Base-by-base conservation (phyloP, 2,329 filamentous ascomycete species). In the Nothophoma quercina region DNA sequence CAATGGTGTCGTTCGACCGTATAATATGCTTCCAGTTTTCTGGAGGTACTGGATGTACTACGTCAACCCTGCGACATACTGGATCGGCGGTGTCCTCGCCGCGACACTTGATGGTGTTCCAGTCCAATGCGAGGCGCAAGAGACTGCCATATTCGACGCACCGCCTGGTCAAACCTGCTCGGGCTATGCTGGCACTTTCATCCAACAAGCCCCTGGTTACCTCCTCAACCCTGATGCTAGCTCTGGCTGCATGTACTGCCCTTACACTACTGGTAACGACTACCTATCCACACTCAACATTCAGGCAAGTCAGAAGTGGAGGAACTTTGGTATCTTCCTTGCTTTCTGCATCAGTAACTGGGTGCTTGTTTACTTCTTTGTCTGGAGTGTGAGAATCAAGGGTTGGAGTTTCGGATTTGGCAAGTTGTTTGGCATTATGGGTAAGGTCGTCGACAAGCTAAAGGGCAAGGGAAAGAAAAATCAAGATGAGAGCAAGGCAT, bases 1-100 rank as follows among this genome's bases (percentile, higher is more conserved):
- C 80, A 92, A 91, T 76, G 90, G 90, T 60, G 85, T 93, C 16
- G 83, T 93, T 8, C 82, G 88, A 2, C 85, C 89, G 0, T 92
- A 90, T 71, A 62, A 73, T 1, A 76, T 80, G 55, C 78, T 92
- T 25, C 84, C 85, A 0, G 83, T 84, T 21, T 90, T 91, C 77
- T 93, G 87, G 87, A 78, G 80, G 30, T 89, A 88, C 75, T 90
- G 87, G 85, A 81, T 83, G 78, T 88, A 88, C 75, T 89, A 82
- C 65, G 72, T 86, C 88, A 87, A 70, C 67, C 88, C 88, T 0
- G 80, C 81, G 0, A 90, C 87, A 0, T 91, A 87, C 76, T 89
- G 87, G 85, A 84, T 91, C 47, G 83, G 85, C 35, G 88, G 89
- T 45, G 81, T 91, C 9, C 79, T 92, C 4, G 81, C 86, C 0